Conservation (phyloP, 306 rosid genomes). For the Hippophae gyantsensis region DNA sequence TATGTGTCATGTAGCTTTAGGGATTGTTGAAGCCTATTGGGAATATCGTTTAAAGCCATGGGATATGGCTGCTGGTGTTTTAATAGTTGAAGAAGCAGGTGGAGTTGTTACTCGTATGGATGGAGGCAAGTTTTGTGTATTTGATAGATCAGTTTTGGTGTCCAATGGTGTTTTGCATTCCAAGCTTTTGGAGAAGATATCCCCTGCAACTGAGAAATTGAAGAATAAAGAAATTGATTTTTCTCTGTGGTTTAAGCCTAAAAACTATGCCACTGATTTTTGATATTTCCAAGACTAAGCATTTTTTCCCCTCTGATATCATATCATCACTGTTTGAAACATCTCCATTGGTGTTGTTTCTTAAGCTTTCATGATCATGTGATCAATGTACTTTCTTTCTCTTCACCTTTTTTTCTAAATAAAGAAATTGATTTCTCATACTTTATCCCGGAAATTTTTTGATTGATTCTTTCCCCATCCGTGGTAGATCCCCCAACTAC, state of each 20-base stretch:
- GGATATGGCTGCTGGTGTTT: conserved; percentile 99
- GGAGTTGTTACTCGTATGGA: conserved; percentile 83
- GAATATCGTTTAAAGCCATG: conserved; percentile 98
- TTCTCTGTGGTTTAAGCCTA: conserved; percentile 90
- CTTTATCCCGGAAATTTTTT: background rate
- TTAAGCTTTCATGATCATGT: too few species aligned
- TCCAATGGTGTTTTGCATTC: conserved; percentile 61
- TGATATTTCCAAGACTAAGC: conserved; percentile 17
- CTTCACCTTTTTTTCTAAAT: too few species aligned
- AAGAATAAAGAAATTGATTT: conserved; percentile 58
- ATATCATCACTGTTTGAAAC: background rate
- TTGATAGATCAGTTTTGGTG: conserved; percentile 91
- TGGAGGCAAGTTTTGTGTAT: conserved; percentile 76
- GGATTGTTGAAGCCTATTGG: conserved; percentile 95
- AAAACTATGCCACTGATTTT: conserved; percentile 59
- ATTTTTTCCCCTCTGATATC: background rate
- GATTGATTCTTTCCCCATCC: too few species aligned
- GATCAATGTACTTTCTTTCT: too few species aligned
- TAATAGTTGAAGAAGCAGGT: conserved; percentile 95
- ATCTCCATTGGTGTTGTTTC: too few species aligned
- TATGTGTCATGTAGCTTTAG: conserved; percentile 95
- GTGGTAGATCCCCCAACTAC: background rate
- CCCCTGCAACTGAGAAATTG: conserved; percentile 70
- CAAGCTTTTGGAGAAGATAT: conserved; percentile 77
- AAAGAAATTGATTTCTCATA: too few species aligned